Evolutionary conservation across 768 basidiomycete genomes (phyloP).

Genomic region (Hysterangium stoloniferum): DNA sequence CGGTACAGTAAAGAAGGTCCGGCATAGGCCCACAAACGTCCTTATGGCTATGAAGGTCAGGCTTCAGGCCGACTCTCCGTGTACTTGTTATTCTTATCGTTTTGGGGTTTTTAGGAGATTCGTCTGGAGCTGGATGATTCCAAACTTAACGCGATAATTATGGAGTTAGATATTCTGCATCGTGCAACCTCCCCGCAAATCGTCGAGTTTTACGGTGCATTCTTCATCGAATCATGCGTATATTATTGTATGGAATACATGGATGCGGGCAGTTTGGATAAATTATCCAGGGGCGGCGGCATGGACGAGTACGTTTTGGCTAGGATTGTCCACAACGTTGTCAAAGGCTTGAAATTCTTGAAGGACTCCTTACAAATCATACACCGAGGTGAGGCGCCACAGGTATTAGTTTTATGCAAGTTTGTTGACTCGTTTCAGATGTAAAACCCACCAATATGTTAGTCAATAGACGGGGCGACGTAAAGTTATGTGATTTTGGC

Average conservation of each 20-base stretch:
- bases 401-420: not conserved
- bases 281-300: conserved; percentile 46
- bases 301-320: conserved; percentile 75
- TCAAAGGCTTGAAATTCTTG: conserved; percentile 85
- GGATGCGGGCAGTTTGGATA: conserved; percentile 96
- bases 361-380: conserved; percentile 92
- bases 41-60: conserved; percentile 98
- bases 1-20: conserved; percentile 92
- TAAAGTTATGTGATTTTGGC: conserved; percentile 99
- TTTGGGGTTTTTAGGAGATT: conserved; percentile 65
- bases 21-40: conserved; percentile 91
- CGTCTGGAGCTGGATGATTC: conserved; percentile 90
- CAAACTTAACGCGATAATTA: conserved; percentile 92
- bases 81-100: conserved; percentile 1
- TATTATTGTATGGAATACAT: conserved; percentile 99
- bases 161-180: conserved; percentile 97
- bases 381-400: conserved; percentile 56
- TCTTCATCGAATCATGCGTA: conserved; percentile 99
- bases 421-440: conserved; percentile 34
- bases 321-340: conserved; percentile 74
- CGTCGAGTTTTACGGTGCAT: conserved; percentile 98
- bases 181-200: conserved; percentile 87
- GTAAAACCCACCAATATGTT: conserved; percentile 95
- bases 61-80: conserved; percentile 2
- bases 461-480: conserved; percentile 76